Evolutionary conservation across 495 filamentous ascomycete species (phyloP).

Genomic region (Bryoglossum gracile): DNA sequence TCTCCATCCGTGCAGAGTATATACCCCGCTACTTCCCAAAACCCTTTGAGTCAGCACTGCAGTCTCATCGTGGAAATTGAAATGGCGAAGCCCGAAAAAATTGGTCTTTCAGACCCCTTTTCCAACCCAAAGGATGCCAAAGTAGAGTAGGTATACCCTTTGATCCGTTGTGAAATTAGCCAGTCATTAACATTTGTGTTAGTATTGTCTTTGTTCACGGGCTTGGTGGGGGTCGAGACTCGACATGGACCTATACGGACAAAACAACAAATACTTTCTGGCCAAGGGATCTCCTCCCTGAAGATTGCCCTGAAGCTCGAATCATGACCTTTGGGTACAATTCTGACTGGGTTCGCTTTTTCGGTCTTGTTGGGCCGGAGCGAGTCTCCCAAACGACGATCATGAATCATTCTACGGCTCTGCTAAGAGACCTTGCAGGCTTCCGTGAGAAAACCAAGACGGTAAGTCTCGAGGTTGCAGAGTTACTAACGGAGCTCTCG

Average conservation of each 20-base stretch:
- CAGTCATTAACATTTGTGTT: not conserved
- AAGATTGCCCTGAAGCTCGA: not conserved
- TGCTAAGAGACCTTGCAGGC: not conserved
- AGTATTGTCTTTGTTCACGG: constrained; percentile 9
- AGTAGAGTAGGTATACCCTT: not conserved
- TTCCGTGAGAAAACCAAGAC: not conserved
- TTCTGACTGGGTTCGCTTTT: not conserved
- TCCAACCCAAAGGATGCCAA: not conserved
- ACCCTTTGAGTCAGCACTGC: too few relatives aligned
- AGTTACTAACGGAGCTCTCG: not conserved
- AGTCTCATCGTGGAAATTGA: too few relatives aligned
- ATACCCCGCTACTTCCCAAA: too few relatives aligned
- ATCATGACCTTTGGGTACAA: not conserved
- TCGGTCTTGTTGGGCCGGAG: not conserved
- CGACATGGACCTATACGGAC: constrained; percentile 3
- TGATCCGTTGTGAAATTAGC: not conserved
- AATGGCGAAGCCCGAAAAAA: not conserved
- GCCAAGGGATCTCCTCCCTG: not conserved
- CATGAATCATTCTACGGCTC: not conserved
- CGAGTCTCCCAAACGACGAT: not conserved
- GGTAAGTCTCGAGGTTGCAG: too few relatives aligned
- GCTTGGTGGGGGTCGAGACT: constrained; percentile 1
- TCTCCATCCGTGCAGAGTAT: too few relatives aligned
- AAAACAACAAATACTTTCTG: not conserved
- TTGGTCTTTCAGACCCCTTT: not conserved